phyloP scores from a whole-genome alignment of 805 yeast species.

The Yarrowia deformans region DNA sequence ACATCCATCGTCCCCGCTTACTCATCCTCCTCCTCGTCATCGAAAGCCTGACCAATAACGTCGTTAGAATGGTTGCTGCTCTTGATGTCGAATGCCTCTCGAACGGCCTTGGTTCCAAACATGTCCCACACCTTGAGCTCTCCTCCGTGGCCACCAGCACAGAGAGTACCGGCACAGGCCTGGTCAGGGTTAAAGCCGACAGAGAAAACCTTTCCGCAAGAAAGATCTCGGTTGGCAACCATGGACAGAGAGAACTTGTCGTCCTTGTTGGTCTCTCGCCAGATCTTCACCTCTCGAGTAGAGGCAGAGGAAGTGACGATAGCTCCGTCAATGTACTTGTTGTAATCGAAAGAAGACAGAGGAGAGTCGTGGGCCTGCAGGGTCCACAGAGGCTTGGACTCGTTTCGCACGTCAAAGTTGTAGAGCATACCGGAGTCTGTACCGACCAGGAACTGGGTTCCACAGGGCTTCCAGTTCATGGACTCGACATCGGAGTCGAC shows the following conservation, averaged over 20 bases:
- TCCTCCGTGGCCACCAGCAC: slow-evolving; percentile 85
- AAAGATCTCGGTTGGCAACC: slow-evolving; percentile 90
- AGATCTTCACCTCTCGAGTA: slow-evolving; percentile 82
- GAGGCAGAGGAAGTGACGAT: slow-evolving; percentile 90
- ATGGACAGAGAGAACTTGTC: slow-evolving; percentile 70
- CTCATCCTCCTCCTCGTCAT: slow-evolving; percentile 40
- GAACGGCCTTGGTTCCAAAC: slow-evolving; percentile 79
- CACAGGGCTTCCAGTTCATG: slow-evolving; percentile 69
- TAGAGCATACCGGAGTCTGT: slow-evolving; percentile 90
- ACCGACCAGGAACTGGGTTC: slow-evolving; percentile 73
- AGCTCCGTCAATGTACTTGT: slow-evolving; percentile 70
- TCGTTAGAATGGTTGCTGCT: slow-evolving; percentile 33
- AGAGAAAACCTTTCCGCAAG: slow-evolving; percentile 89
- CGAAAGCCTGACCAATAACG: slow-evolving; percentile 28
- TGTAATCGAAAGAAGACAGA: slow-evolving; percentile 79
- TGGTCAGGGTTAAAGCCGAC: slow-evolving; percentile 84
- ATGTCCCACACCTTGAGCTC: slow-evolving; percentile 93
- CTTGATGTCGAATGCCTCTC: slow-evolving; percentile 64
- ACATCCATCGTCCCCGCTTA: neutral
- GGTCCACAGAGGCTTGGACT: slow-evolving; percentile 83
- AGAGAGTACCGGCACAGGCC: slow-evolving; percentile 83
- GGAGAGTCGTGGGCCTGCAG: slow-evolving; percentile 97
- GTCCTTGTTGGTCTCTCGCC: slow-evolving; percentile 70
- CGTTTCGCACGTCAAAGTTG: slow-evolving; percentile 82
- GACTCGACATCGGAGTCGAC: slow-evolving; percentile 84